These are phyloP conservation scores for Pseudoscleropodium purum DNA, from an alignment of 225 moss, liverwort and hornwort genomes.

Conservation along the genomic window DNA sequence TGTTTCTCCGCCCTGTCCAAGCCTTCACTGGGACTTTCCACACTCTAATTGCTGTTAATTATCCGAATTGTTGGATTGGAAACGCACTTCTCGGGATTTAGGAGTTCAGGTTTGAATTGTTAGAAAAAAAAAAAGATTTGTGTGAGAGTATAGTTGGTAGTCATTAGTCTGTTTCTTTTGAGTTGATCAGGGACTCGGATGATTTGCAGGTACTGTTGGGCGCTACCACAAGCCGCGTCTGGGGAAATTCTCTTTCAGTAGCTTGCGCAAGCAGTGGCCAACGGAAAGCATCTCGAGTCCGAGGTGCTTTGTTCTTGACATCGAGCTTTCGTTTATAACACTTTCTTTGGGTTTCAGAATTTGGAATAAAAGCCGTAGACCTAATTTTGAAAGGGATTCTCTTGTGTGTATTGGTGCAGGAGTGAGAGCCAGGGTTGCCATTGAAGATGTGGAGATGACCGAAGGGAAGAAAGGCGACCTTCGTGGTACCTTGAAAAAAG, in stretches of 20 bases:
- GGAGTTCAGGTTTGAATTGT: neutral
- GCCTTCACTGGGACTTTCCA: neutral
- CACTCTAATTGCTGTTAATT: neutral
- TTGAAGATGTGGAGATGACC: constrained; percentile 25
- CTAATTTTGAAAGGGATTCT: neutral
- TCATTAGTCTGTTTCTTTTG: neutral
- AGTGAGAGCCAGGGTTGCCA: constrained; percentile 45
- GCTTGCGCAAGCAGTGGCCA: constrained; percentile 3
- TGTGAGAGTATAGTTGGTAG: neutral
- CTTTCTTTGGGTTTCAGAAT: neutral
- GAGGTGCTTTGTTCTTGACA: constrained; percentile 3
- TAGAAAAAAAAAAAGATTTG: neutral
- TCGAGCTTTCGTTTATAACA: neutral
- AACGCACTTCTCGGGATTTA: neutral
- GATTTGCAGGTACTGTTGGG: constrained; percentile 13
- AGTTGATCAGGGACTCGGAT: neutral
- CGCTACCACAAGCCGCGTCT: constrained; percentile 4
- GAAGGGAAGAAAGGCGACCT: constrained; percentile 22
- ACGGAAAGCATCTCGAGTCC: neutral
- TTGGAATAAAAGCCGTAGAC: neutral
- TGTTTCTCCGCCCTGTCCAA: neutral
- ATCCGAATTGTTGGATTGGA: neutral
- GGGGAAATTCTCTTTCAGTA: constrained; percentile 19
- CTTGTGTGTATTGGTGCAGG: constrained; percentile 16
- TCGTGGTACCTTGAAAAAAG: constrained; percentile 65